Percentiles rank a stretch among this genome's conserved stretches.
These are phyloP conservation scores for Xylaria bambusicola DNA, from an alignment of 495 filamentous ascomycete species.

Conservation along the genomic window DNA sequence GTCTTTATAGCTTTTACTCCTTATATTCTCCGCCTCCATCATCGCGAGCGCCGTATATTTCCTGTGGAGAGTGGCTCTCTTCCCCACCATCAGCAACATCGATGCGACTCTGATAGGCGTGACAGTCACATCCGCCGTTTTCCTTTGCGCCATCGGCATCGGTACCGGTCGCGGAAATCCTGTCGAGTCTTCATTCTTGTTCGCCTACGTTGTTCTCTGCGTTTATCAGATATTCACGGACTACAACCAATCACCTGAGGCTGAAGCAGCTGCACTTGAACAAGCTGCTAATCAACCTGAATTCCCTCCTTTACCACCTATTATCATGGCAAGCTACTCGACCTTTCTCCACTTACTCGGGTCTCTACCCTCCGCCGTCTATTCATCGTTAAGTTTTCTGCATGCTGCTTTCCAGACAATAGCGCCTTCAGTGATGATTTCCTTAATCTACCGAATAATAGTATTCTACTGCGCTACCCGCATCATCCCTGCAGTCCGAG, in stretches of 20 bases:
- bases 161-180: slow-evolving; percentile 92
- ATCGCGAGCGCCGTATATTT: slow-evolving; percentile 96
- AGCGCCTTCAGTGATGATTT: slow-evolving; percentile 92
- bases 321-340: slow-evolving; percentile 98
- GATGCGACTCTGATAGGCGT: slow-evolving; percentile 92
- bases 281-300: slow-evolving; percentile 63
- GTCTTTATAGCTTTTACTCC: slow-evolving; percentile 70
- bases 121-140: slow-evolving; percentile 85
- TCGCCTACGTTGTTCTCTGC: slow-evolving; percentile 95
- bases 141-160: slow-evolving; percentile 92
- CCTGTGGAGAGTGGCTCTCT: slow-evolving; percentile 89
- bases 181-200: slow-evolving; percentile 91
- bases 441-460: slow-evolving; percentile 85
- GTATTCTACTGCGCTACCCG: slow-evolving; percentile 95
- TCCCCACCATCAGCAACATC: slow-evolving; percentile 90
- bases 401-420: slow-evolving; percentile 88
- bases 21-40: slow-evolving; percentile 83
- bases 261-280: slow-evolving; percentile 53
- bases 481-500: slow-evolving; percentile 90
- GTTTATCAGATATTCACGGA: slow-evolving; percentile 99
- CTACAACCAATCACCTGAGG: slow-evolving; percentile 75
- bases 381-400: slow-evolving; percentile 82
- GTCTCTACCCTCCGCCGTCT: slow-evolving; percentile 77
- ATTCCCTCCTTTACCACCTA: slow-evolving; percentile 90
- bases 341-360: slow-evolving; percentile 84